Conservation (phyloP, 305 asterid genomes). For the Rubia tinctorum region DNA sequence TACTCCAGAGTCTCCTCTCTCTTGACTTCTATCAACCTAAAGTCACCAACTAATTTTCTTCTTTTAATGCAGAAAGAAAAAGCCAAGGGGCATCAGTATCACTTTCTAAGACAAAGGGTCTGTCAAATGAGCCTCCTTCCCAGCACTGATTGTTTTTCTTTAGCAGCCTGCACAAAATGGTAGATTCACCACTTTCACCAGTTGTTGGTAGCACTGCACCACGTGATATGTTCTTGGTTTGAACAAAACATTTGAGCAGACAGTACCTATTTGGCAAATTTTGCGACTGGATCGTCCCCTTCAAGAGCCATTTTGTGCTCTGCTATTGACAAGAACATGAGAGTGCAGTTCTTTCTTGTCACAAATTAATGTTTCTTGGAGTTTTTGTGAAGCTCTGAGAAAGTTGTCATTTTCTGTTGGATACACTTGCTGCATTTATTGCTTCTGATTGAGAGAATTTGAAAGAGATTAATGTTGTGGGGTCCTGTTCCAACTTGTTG, state of each 20-base stretch:
- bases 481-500: constrained; percentile 21
- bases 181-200: background rate
- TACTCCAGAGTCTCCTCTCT: constrained; percentile 13
- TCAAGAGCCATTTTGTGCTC: constrained; percentile 17
- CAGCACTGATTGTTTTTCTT: constrained; percentile 9
- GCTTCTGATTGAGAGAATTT: constrained; percentile 38
- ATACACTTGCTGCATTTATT: constrained; percentile 53
- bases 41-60: constrained; percentile 49
- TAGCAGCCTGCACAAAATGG: constrained; percentile 4
- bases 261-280: constrained; percentile 32
- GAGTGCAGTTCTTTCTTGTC: constrained; percentile 28
- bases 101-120: constrained; percentile 36
- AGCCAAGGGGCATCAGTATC: constrained; percentile 36
- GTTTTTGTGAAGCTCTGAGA: constrained; percentile 33
- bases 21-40: constrained; percentile 30
- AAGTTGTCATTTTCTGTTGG: constrained; percentile 50
- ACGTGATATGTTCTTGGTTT: background rate
- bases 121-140: constrained; percentile 35
- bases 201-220: background rate
- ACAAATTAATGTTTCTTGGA: constrained; percentile 57
- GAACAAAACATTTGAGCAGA: constrained; percentile 10
- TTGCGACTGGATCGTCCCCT: constrained; percentile 34
- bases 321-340: constrained; percentile 15
- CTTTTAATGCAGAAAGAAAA: constrained; percentile 67
- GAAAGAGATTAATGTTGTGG: constrained; percentile 24